phyloP scores from a whole-genome alignment of 2,329 filamentous ascomycete genomes.

The Epichloe typhina region DNA sequence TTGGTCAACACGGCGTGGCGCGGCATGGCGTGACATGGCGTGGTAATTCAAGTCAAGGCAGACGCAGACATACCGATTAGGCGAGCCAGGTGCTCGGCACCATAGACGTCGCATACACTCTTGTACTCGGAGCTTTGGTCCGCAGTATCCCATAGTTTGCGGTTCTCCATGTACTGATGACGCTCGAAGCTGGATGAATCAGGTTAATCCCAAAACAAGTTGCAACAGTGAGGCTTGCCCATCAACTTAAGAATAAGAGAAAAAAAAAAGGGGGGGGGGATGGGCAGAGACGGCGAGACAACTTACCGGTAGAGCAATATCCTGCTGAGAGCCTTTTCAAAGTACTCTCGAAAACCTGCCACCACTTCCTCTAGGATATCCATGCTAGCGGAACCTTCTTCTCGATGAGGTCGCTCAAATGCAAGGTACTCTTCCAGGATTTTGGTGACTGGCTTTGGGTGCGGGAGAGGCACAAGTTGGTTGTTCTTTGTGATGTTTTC shows the following conservation, averaged over 20 bases:
- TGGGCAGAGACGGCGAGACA: background rate
- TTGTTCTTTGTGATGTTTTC: slow-evolving; percentile 95
- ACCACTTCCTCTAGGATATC: slow-evolving; percentile 87
- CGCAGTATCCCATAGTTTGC: slow-evolving; percentile 52
- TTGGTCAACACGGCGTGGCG: background rate
- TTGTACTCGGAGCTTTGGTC: slow-evolving; percentile 56
- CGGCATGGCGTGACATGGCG: too few species aligned
- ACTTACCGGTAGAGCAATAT: slow-evolving; percentile 68
- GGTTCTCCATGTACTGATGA: slow-evolving; percentile 68
- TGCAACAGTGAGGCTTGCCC: background rate
- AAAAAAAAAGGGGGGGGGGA: background rate
- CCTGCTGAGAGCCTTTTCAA: slow-evolving; percentile 77
- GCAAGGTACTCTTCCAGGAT: slow-evolving; percentile 73
- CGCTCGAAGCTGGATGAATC: slow-evolving; percentile 62
- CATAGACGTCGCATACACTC: slow-evolving; percentile 69
- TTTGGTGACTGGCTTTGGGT: slow-evolving; percentile 57
- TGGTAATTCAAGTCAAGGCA: background rate
- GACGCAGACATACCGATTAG: slow-evolving; percentile 57
- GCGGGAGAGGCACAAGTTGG: slow-evolving; percentile 75
- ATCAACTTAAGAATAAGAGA: background rate
- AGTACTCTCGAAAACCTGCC: slow-evolving; percentile 79
- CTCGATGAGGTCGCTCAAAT: slow-evolving; percentile 54
- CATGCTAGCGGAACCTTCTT: slow-evolving; percentile 53
- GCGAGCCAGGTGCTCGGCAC: slow-evolving; percentile 80
- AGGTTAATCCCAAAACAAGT: background rate